Conservation (phyloP, 2,329 filamentous ascomycete species). For the Ascochyta pisi region DNA sequence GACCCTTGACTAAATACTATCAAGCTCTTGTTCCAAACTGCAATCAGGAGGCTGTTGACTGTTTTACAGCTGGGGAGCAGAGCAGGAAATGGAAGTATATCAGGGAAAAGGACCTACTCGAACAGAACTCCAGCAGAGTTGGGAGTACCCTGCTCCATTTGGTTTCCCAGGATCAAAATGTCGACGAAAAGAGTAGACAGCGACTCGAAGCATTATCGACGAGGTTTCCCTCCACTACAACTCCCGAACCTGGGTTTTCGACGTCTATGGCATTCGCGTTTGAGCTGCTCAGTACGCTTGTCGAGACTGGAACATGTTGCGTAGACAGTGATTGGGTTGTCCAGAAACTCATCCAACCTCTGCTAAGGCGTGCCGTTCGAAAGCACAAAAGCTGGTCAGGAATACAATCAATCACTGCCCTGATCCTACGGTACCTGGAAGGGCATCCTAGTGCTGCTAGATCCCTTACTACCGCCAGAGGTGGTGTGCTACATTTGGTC, state of each 20-base stretch:
- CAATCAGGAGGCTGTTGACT: conserved; percentile 23
- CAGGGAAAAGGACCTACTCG: conserved; percentile 15
- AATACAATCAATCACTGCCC: conserved; percentile 26
- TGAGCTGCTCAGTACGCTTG: conserved; percentile 20
- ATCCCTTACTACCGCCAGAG: conserved; percentile 7
- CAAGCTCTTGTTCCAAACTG: conserved; percentile 32
- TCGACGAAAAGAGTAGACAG: neutral
- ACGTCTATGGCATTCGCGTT: conserved; percentile 40
- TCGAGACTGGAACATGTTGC: neutral
- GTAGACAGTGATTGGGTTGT: conserved; percentile 22
- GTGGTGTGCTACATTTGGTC: conserved; percentile 27
- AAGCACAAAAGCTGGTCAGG: conserved; percentile 24
- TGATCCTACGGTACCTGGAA: conserved; percentile 26
- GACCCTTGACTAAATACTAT: conserved; percentile 30
- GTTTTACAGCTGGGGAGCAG: conserved; percentile 5
- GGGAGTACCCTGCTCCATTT: conserved; percentile 19
- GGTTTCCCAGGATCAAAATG: conserved; percentile 5
- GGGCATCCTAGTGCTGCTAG: conserved; percentile 15
- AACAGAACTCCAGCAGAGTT: conserved; percentile 27
- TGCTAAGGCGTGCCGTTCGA: conserved; percentile 30
- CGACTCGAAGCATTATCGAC: conserved; percentile 16
- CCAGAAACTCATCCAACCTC: conserved; percentile 25
- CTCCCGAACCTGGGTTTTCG: conserved; percentile 23
- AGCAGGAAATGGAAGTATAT: conserved; percentile 14
- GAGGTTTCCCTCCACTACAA: conserved; percentile 16